Evolutionary conservation across 306 rosid species (phyloP).

Genomic region (Prosopis cineraria): DNA sequence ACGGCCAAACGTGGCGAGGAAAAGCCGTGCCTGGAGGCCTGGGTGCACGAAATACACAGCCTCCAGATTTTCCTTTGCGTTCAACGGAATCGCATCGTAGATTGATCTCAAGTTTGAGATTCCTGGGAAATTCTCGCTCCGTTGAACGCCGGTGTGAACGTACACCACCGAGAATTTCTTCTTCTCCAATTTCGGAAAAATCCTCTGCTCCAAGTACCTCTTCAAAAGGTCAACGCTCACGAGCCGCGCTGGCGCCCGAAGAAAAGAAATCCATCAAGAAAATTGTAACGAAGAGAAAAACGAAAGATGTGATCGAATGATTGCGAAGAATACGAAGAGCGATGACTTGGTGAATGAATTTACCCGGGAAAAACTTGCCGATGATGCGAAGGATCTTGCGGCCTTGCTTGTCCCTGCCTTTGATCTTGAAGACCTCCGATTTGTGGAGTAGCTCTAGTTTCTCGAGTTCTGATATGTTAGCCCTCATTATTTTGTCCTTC

Average conservation of each 20-base stretch:
- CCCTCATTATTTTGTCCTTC: conserved; percentile 31
- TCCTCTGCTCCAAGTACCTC: conserved; percentile 66
- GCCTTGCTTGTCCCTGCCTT: conserved; percentile 80
- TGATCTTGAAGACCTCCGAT: conserved; percentile 70
- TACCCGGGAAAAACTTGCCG: conserved; percentile 87
- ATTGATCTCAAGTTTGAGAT: conserved; percentile 68
- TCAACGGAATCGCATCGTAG: conserved; percentile 77
- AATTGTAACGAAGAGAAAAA: not conserved
- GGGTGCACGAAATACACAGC: conserved; percentile 85
- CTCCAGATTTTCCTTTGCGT: conserved; percentile 70
- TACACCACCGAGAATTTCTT: conserved; percentile 70
- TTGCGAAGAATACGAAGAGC: not conserved
- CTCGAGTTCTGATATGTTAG: conserved; percentile 48
- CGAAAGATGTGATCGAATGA: not conserved
- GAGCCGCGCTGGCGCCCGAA: conserved; percentile 49
- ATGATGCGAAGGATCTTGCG: conserved; percentile 75
- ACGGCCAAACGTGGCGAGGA: conserved; percentile 91
- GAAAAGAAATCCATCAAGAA: not conserved
- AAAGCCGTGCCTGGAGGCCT: conserved; percentile 75
- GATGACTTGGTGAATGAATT: not conserved
- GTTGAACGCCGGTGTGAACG: conserved; percentile 75
- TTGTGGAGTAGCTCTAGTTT: conserved; percentile 59
- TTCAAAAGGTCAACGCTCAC: conserved; percentile 66
- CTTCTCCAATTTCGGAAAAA: conserved; percentile 63
- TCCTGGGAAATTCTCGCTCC: conserved; percentile 85